Base-by-base conservation (phyloP, 768 basidiomycete species). In the Pseudohyphozyma bogoriensis region DNA sequence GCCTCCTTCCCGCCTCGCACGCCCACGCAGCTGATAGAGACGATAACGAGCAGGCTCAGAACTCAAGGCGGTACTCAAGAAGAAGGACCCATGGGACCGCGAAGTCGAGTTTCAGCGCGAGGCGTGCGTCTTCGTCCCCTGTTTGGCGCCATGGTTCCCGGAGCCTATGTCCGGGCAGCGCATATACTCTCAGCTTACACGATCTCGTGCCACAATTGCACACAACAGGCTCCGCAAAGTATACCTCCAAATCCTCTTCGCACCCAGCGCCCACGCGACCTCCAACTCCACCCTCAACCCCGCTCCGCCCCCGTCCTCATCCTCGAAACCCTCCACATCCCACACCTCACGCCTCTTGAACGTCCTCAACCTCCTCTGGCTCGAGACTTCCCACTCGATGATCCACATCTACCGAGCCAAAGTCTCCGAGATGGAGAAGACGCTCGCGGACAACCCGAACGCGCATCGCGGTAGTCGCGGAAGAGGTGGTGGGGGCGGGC, bases 71-170 rank as follows among this genome's bases (percentile, higher is more conserved):
- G 73, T 83, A 54, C 79, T 92, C 59, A 85, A 84, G 71, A 44
- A 55, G 13, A 79, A 78, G 40, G 82, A 84, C 53, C 86, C 89
- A 36, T 91, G 85, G 80, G 85, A 87, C 63, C 85, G 79, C 72
- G 87, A 91, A 61, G 82, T 90, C 45, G 91, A 96, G 70, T 83
- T 85, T 66, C 82, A 84, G 72, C 80, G 91, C 69, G 87, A 87
- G 76, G 85, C 83, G 91, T 89, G 73, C 75, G 49, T 12, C 42
- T n/a, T 18, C 40, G 18, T 42, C 42, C 15, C 8, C 16, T n/a
- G 22, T 42, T 44, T 24, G 42, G 42, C 42, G 7, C 42, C 22
- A 20, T 44, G 3, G 22, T 12, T 3, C 22, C n/a, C n/a, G n/a
- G n/a, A n/a, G n/a, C n/a, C n/a, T n/a, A n/a, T n/a, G n/a, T n/a